Evolutionary conservation across 2,329 filamentous ascomycete species (phyloP), one percentile per base, ranked within the genome.

Genomic region (Penicillium brasilianum): DNA sequence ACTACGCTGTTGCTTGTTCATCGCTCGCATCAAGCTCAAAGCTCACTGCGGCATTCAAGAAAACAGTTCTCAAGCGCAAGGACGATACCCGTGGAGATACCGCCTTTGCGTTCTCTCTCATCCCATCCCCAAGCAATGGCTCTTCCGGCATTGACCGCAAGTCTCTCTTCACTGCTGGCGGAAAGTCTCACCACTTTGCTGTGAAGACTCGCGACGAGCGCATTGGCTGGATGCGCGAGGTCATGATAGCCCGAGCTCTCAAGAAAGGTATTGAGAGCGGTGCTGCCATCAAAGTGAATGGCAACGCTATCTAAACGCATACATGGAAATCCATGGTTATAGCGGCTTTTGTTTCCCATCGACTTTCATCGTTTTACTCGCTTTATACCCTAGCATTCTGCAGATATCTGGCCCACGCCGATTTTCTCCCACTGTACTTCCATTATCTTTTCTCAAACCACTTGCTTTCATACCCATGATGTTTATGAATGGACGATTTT

Each of bases 141-240:
- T 72, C 60, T 67, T 81, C 25, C 25, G 25, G 25, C 25, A 58
- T 67, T 82, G 72, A 78, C 74, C 69, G 67, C 16, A 74, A 71
- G 46, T 34, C 25, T 28, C 25, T 28, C 25, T 28, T 28, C 66
- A 44, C 51, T 76, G 50, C 76, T 80, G 87, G 85, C 11, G 87
- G 87, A 70, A 97, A 97, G 84, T 90, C 91, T 48, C 94, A 98
- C 73, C 92, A 98, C 75, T 98, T 98, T 75, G 92, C 94, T 0
- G 94, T 97, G 69, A 90, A 90, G 79, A 87, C 84, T 70, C 86
- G 93, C 14, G 92, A 97, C 73, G 91, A 97, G 74, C 86, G 94
- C 63, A 97, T 98, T 71, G 94, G 97, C 76, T 99, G 95, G 95
- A 80, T 81, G 78, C 72, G 79, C 4, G 78, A 80, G 66, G 64